phyloP scores from a whole-genome alignment of 371 early-diverging fungal genomes.

The Gilbertella persicaria region DNA sequence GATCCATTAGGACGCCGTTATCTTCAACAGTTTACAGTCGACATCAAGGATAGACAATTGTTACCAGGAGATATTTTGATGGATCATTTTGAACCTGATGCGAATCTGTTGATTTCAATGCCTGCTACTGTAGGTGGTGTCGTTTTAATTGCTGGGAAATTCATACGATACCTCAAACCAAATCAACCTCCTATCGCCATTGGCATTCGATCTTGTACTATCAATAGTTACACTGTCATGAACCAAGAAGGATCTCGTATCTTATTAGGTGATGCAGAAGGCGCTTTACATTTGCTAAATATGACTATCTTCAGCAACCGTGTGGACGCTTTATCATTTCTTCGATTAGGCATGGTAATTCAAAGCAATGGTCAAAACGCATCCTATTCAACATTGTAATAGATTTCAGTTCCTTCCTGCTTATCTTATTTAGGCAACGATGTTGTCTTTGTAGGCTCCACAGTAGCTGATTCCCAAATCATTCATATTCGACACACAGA shows the following conservation, averaged over 20 bases:
- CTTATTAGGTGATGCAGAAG: slow-evolving; percentile 77
- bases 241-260: slow-evolving; percentile 62
- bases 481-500: slow-evolving; percentile 53
- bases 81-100: slow-evolving; percentile 56
- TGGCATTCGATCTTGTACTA: slow-evolving; percentile 55
- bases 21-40: slow-evolving; percentile 66
- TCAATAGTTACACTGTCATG: slow-evolving; percentile 50
- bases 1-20: slow-evolving; percentile 67
- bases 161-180: slow-evolving; percentile 63
- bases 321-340: slow-evolving; percentile 30
- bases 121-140: slow-evolving; percentile 67
- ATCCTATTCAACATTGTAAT: not conserved
- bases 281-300: slow-evolving; percentile 59
- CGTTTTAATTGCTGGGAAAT: slow-evolving; percentile 68
- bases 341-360: slow-evolving; percentile 30
- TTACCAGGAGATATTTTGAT: slow-evolving; percentile 49
- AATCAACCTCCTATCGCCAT: slow-evolving; percentile 51
- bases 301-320: slow-evolving; percentile 13
- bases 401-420: slow-evolving; percentile 70
- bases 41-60: slow-evolving; percentile 46
- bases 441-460: slow-evolving; percentile 83
- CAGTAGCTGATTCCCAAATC: slow-evolving; percentile 84
- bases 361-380: not conserved
- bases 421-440: slow-evolving; percentile 77
- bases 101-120: slow-evolving; percentile 61